phyloP scores from a whole-genome alignment of 208 protist genomes.

The Trypanosoma rangeli region DNA sequence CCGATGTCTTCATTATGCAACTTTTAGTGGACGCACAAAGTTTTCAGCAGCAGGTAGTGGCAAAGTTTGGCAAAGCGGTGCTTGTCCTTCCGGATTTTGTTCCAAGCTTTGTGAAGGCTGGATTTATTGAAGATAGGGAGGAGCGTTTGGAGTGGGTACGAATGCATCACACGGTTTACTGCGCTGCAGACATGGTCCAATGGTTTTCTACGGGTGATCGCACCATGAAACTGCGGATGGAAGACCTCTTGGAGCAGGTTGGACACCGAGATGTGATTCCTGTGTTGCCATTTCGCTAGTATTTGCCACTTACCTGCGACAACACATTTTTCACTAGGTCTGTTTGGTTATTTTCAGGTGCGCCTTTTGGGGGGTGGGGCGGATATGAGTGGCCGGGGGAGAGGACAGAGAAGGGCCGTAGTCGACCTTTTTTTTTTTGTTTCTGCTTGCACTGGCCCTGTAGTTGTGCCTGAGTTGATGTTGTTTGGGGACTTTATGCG shows the following conservation, averaged over 20 bases:
- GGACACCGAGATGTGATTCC: slow-evolving; percentile 69
- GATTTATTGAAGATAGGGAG: slow-evolving; percentile 56
- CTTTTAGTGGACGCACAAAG: slow-evolving; percentile 79
- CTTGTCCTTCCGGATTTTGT: slow-evolving; percentile 68
- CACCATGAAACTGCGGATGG: slow-evolving; percentile 50
- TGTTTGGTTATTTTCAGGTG: too few species aligned
- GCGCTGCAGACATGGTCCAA: slow-evolving; percentile 53
- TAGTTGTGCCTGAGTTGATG: too few species aligned
- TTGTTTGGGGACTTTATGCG: too few species aligned
- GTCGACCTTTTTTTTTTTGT: too few species aligned
- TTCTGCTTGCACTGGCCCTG: too few species aligned
- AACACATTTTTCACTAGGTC: not conserved
- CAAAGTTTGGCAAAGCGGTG: slow-evolving; percentile 47
- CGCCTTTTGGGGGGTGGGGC: too few species aligned
- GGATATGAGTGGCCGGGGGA: too few species aligned
- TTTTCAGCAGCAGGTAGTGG: slow-evolving; percentile 70
- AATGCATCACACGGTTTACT: slow-evolving; percentile 53
- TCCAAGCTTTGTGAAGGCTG: slow-evolving; percentile 62
- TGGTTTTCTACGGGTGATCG: slow-evolving; percentile 71
- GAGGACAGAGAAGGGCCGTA: too few species aligned
- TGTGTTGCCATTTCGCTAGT: slow-evolving; percentile 45
- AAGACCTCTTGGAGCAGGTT: slow-evolving; percentile 61
- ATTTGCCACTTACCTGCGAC: not conserved
- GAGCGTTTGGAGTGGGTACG: slow-evolving; percentile 68
- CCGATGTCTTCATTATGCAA: slow-evolving; percentile 78